Conservation (phyloP, 2,329 filamentous ascomycete genomes). For the Colletotrichum lupini region DNA sequence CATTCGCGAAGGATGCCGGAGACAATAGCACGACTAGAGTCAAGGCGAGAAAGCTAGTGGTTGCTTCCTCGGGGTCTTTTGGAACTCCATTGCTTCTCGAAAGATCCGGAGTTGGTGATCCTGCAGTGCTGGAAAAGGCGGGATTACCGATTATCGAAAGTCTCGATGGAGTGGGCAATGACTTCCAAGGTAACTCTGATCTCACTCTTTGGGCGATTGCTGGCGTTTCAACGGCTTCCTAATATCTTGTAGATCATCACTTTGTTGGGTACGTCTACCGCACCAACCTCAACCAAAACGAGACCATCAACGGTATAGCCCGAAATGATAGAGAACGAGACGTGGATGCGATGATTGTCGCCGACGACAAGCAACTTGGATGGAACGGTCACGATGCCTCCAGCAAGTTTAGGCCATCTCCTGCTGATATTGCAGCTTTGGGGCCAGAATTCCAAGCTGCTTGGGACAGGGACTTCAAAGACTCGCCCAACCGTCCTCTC, state of each 20-base stretch:
- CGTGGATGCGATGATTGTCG: constrained; percentile 34
- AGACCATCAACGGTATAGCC: constrained; percentile 62
- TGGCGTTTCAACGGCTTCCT: background rate
- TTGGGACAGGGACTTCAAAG: constrained; percentile 62
- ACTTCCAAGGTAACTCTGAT: constrained; percentile 1
- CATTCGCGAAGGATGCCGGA: constrained; percentile 44
- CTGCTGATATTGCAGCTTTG: constrained; percentile 59
- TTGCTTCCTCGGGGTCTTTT: constrained; percentile 18
- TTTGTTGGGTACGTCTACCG: constrained; percentile 63
- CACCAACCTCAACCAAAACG: constrained; percentile 48
- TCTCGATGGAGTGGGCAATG: constrained; percentile 42
- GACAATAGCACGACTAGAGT: constrained; percentile 42
- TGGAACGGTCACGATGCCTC: constrained; percentile 65
- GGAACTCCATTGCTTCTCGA: constrained; percentile 17
- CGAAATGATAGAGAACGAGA: constrained; percentile 53
- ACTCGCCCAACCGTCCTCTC: constrained; percentile 39
- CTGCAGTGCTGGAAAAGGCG: constrained; percentile 50
- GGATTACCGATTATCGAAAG: constrained; percentile 61
- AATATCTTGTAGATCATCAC: constrained; percentile 10
- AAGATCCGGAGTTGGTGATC: constrained; percentile 22
- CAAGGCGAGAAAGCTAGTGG: constrained; percentile 56
- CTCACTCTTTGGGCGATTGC: background rate
- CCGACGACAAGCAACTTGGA: constrained; percentile 53
- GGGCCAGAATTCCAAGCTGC: constrained; percentile 59
- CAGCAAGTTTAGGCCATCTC: constrained; percentile 63